These are phyloP conservation scores for Carex scoparia DNA, from an alignment of 176 grass and related monocot species.

Conservation along the genomic window DNA sequence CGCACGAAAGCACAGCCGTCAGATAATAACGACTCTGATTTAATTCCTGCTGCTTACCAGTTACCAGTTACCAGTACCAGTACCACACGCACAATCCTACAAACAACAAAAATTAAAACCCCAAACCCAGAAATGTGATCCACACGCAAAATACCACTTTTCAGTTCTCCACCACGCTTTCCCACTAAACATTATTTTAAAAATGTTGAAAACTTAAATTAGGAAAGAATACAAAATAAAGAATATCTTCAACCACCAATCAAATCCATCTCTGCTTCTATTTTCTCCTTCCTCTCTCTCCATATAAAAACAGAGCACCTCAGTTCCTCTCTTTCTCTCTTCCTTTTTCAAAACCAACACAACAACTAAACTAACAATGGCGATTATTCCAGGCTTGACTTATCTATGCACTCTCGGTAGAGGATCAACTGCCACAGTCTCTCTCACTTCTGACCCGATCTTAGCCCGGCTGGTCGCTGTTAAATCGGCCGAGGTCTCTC, in stretches of 20 bases:
- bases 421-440: constrained; percentile 11
- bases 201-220: background rate
- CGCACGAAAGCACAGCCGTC: background rate
- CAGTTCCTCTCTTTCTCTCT: background rate
- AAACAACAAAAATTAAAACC: background rate
- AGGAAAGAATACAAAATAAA: background rate
- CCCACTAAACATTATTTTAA: background rate
- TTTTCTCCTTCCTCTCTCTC: background rate
- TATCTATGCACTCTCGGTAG: background rate
- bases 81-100: background rate
- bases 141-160: background rate
- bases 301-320: constrained; percentile 25
- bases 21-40: background rate
- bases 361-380: constrained; percentile 2
- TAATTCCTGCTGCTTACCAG: background rate
- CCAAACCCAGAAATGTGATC: background rate
- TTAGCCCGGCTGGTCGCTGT: constrained; percentile 51
- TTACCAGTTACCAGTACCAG: too few species aligned
- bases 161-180: background rate
- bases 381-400: background rate
- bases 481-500: constrained; percentile 36
- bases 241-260: background rate
- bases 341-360: background rate
- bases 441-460: constrained; percentile 26
- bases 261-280: background rate